Evolutionary conservation across 495 filamentous ascomycete species (phyloP), one percentile per base, ranked within the genome.

Genomic region (Cercophora scortea): DNA sequence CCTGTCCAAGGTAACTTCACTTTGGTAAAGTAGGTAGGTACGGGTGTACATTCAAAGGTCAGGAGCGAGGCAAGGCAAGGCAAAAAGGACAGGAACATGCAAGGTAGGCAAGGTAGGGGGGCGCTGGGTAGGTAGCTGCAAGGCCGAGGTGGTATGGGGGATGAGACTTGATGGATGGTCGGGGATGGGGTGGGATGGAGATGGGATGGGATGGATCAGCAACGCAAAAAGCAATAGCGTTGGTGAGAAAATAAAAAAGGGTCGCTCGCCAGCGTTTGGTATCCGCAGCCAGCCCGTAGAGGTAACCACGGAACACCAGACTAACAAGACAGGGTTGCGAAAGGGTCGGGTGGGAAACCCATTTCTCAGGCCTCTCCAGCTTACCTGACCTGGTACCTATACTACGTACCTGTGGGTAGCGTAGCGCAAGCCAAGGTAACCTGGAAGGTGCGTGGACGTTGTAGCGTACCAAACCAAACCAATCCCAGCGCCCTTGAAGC

Each of bases 131-230:
- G n/a, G 25, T 15, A 54, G 57, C 54, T 56, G 57, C 60, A 63
- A 60, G 62, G 55, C 53, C 57, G 48, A 52, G 49, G 56, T 58
- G 58, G 58, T 50, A 63, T 59, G 17, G 62, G n/a, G 25, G 25
- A 25, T 25, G 25, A 25, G 25, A 49, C 18, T 8, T 19, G 15
- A 51, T 45, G 51, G 51, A 47, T 19, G 25, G 25, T 25, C 25
- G 25, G 25, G 25, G 25, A 2, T 25, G 62, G 58, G 36, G 36
- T 62, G 57, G 56, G 56, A 49, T 39, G 16, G 62, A 58, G 36
- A 7, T 62, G 57, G 56, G 56, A 49, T 39, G 16, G 33, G 15
- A 51, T 45, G 51, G 51, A 47, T 19, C 25, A 25, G 25, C 25
- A 25, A 25, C 25, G 25, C 25, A 25, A 25, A 25, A 25, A 25